These are phyloP conservation scores for Phlyctochytrium bullatum DNA, from an alignment of 192 early-diverging fungal genomes.

Conservation along the genomic window DNA sequence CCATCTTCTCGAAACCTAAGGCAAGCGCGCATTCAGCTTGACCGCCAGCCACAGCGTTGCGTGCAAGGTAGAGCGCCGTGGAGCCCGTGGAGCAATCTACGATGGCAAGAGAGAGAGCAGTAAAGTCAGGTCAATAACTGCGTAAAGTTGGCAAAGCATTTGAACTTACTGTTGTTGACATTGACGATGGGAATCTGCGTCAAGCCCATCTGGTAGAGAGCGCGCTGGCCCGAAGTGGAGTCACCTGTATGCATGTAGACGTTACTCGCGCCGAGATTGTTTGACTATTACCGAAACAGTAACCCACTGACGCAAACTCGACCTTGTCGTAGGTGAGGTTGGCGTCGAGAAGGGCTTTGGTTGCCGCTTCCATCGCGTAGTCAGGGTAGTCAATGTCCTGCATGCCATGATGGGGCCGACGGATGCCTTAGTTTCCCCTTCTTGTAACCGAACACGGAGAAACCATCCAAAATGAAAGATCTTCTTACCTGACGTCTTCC, in stretches of 20 bases:
- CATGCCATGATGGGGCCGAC: no score
- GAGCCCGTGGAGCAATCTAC: constrained; percentile 69
- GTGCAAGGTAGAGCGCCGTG: constrained; percentile 64
- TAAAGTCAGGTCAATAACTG: background rate
- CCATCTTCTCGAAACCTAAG: constrained; percentile 73
- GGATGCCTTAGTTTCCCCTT: no score
- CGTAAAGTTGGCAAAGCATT: background rate
- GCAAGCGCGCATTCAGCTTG: constrained; percentile 67
- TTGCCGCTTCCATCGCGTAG: constrained; percentile 47
- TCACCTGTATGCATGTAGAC: constrained; percentile 49
- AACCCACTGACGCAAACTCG: constrained; percentile 45
- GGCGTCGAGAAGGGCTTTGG: constrained; percentile 73
- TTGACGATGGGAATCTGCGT: constrained; percentile 70
- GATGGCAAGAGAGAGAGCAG: background rate
- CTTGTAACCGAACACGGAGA: no score
- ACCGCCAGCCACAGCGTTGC: constrained; percentile 59
- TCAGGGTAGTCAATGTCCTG: constrained; percentile 37
- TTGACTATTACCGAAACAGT: constrained; percentile 3
- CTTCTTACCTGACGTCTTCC: constrained; percentile 12
- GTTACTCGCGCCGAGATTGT: constrained; percentile 16
- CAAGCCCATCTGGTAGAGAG: constrained; percentile 72
- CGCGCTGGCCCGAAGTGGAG: constrained; percentile 67
- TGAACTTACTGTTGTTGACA: constrained; percentile 63
- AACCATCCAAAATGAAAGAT: no score
- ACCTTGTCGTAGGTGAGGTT: constrained; percentile 65